Percentiles rank a stretch among this genome's conserved stretches.
These are phyloP conservation scores for Cutaneotrichosporon cavernicola DNA, from an alignment of 1,284 basidiomycete species.

Conservation along the genomic window DNA sequence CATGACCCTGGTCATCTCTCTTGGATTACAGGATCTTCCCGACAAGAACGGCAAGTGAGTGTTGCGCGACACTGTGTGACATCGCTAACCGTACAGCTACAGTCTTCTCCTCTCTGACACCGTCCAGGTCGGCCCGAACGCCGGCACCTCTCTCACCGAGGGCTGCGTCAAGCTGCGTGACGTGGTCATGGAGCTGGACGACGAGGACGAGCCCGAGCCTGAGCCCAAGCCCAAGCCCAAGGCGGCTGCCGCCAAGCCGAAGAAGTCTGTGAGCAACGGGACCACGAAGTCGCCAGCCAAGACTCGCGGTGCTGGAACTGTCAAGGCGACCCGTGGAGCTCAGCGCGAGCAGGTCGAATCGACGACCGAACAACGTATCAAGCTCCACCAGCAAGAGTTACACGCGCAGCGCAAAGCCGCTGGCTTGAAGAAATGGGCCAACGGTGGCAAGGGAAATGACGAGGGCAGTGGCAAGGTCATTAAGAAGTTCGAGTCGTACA, in stretches of 20 bases:
- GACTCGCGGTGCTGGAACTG: conserved; percentile 61
- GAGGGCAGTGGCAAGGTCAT: conserved; percentile 75
- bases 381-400: conserved; percentile 84
- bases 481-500: conserved; percentile 96
- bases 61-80: neutral
- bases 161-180: conserved; percentile 80
- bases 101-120: conserved; percentile 88
- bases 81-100: conserved; percentile 56
- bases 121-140: conserved; percentile 70
- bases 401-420: conserved; percentile 76
- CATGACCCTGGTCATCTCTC: conserved; percentile 80
- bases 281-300: conserved; percentile 36
- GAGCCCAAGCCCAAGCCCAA: conserved; percentile 44
- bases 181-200: conserved; percentile 76
- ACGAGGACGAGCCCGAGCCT: conserved; percentile 52
- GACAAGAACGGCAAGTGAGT: conserved; percentile 62
- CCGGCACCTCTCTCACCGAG: conserved; percentile 73
- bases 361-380: conserved; percentile 66
- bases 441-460: conserved; percentile 64
- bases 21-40: conserved; percentile 79
- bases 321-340: conserved; percentile 71
- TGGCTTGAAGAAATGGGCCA: conserved; percentile 77
- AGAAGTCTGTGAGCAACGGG: conserved; percentile 61
- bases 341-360: conserved; percentile 73
- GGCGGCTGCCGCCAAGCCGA: conserved; percentile 51